A percentile compares a stretch with the other conserved stretches of the same genome.
phyloP scores from a whole-genome alignment of 2,329 filamentous ascomycete species.

The Pseudonectria buxi region DNA sequence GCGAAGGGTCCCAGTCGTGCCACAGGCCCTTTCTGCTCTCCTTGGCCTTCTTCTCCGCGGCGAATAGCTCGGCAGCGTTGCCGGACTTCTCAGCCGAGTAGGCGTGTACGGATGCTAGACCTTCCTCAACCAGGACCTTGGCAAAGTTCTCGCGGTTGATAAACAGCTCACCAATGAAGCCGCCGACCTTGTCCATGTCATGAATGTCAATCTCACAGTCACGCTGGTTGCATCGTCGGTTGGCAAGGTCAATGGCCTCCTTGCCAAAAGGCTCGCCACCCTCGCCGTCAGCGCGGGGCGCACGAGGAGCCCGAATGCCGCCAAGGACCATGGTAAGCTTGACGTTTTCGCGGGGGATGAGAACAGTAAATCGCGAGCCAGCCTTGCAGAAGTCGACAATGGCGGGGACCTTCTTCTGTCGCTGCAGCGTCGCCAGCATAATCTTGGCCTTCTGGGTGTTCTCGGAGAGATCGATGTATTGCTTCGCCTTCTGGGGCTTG shows the following conservation, averaged over 20 bases:
- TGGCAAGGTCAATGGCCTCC: slow-evolving; percentile 88
- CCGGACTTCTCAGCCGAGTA: slow-evolving; percentile 96
- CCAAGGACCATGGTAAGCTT: slow-evolving; percentile 94
- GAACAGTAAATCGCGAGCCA: slow-evolving; percentile 86
- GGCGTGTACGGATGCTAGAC: slow-evolving; percentile 81
- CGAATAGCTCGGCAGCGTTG: slow-evolving; percentile 78
- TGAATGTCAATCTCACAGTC: slow-evolving; percentile 95
- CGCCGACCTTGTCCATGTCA: slow-evolving; percentile 91
- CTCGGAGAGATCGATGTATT: slow-evolving; percentile 86
- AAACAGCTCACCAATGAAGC: slow-evolving; percentile 92
- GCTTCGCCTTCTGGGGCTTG: slow-evolving; percentile 76
- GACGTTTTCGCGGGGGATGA: slow-evolving; percentile 86
- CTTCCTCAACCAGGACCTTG: slow-evolving; percentile 88
- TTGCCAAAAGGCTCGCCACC: slow-evolving; percentile 91
- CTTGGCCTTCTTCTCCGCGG: slow-evolving; percentile 84
- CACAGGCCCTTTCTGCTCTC: slow-evolving; percentile 81
- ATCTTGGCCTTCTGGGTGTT: slow-evolving; percentile 92
- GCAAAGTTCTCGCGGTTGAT: slow-evolving; percentile 94
- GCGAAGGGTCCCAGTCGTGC: slow-evolving; percentile 88
- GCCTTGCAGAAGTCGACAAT: slow-evolving; percentile 97
- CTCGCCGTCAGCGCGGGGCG: slow-evolving; percentile 65
- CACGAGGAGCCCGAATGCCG: slow-evolving; percentile 83
- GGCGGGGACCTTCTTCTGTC: slow-evolving; percentile 87
- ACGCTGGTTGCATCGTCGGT: slow-evolving; percentile 81
- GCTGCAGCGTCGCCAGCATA: slow-evolving; percentile 76